Conservation (phyloP, 2,329 filamentous ascomycete genomes). For the Bipolaris oryzae region DNA sequence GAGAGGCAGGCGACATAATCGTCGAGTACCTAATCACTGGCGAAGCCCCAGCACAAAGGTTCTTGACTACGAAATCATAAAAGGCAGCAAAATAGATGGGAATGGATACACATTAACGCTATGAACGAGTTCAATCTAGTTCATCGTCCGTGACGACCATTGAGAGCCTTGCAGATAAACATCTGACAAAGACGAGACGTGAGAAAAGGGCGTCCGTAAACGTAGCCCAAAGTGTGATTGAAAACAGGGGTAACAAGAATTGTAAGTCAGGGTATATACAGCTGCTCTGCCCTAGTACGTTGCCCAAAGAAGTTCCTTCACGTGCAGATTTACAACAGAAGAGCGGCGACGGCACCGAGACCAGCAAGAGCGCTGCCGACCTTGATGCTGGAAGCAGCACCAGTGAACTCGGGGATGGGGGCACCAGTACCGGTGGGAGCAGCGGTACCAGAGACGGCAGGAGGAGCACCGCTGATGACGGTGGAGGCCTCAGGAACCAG, state of each 20-base stretch:
- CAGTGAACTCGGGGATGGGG: constrained; percentile 39
- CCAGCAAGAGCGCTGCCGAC: constrained; percentile 43
- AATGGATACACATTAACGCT: neutral
- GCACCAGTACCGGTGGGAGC: constrained; percentile 30
- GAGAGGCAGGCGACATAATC: constrained; percentile 41
- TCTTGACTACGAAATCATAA: constrained; percentile 1
- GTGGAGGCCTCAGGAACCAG: constrained; percentile 12
- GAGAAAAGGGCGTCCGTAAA: neutral
- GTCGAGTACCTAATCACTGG: constrained; percentile 44
- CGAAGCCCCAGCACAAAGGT: constrained; percentile 6
- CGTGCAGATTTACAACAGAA: constrained; percentile 41
- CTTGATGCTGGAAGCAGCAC: constrained; percentile 39
- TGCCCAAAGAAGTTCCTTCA: neutral
- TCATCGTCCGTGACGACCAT: neutral
- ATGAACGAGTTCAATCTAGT: neutral
- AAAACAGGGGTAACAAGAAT: constrained; percentile 3
- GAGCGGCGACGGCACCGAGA: constrained; percentile 42
- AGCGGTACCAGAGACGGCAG: constrained; percentile 22
- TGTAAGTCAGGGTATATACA: constrained; percentile 5
- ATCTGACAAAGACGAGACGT: neutral
- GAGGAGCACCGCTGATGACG: neutral
- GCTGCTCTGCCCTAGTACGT: neutral
- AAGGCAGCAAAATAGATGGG: neutral
- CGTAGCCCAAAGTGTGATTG: constrained; percentile 4
- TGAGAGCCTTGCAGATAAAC: neutral